Evolutionary conservation across 2,329 filamentous ascomycete species (phyloP), one percentile per base, ranked within the genome.

Genomic region (Monilinia polystroma): DNA sequence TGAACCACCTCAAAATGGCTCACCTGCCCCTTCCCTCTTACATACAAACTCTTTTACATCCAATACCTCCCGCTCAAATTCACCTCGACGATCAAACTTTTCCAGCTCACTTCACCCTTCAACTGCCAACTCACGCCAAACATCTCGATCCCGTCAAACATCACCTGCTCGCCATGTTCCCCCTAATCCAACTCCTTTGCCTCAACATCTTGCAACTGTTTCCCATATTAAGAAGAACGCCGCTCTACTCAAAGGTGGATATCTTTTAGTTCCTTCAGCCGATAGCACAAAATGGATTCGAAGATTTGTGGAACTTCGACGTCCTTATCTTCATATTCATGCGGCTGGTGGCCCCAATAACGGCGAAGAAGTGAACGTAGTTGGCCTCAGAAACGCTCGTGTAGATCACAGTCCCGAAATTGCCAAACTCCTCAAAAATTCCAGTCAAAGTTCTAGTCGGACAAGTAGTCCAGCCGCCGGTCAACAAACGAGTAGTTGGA

Each of bases 371-470:
- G 85, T 97, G 56, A 92, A 90, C 64, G 89, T 95, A 12, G 91
- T 98, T 73, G 96, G 94, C 75, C 82, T 99, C 65, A 87, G 90
- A 47, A 96, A 97, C 75, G 90, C 92, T 10, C 86, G 93, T n/a
- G 89, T 99, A 14, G 95, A 99, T 76, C 92, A 93, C 73, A 90
- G 93, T 69, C 95, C 95, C 0, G 91, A 96, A 70, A 90, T 98
- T 53, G 86, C 94, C 23, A 87, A 89, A 12, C 79, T 98, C 11
- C 83, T 98, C 26, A 32, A 80, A 41, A 51, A 69, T 68, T 23
- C 20, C 3, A 51, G 45, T 26, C n/a, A 23, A 2, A 26, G 20
- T 62, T 35, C 29, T 10, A 51, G 45, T 51, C 32, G 58, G 20
- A 51, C 47, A 12, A 26, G 58, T 26, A 62, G 58, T 62, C 58